phyloP scores from a whole-genome alignment of 306 rosid species.

The Inga leiocalycina region DNA sequence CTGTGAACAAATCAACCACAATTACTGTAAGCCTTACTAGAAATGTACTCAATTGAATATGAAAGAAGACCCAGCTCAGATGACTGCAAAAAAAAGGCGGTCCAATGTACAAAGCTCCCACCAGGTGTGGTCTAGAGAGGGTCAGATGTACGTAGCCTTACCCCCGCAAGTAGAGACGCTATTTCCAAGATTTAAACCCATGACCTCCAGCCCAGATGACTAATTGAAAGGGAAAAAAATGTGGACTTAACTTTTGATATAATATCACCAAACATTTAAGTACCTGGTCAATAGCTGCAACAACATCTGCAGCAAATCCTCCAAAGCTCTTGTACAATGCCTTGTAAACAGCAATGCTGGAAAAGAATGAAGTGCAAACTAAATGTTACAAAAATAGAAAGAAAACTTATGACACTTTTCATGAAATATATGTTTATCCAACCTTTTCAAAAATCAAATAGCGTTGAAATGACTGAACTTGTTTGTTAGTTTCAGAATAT shows the following conservation, averaged over 20 bases:
- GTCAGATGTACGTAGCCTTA: too few relatives aligned
- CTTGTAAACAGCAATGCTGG: slow-evolving; percentile 93
- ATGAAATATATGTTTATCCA: background rate
- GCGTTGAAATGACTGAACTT: background rate
- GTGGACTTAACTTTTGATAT: background rate
- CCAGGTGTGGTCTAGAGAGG: too few relatives aligned
- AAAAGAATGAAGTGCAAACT: slow-evolving; percentile 34
- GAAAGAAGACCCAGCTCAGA: background rate
- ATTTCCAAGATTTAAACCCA: too few relatives aligned
- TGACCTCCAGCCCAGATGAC: background rate
- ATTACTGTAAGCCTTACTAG: slow-evolving; percentile 3
- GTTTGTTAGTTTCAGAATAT: background rate
- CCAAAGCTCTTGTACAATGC: slow-evolving; percentile 97
- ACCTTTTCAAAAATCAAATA: background rate
- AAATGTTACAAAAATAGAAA: slow-evolving; percentile 8
- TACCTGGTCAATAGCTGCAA: slow-evolving; percentile 98
- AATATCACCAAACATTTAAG: background rate
- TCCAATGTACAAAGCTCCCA: too few relatives aligned
- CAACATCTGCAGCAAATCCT: slow-evolving; percentile 99
- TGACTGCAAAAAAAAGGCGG: too few relatives aligned
- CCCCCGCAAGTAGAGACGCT: too few relatives aligned
- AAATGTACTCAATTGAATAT: background rate
- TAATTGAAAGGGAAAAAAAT: too few relatives aligned
- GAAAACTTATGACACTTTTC: background rate
- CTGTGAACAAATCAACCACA: slow-evolving; percentile 42